Percentiles rank a stretch among this genome's conserved stretches.
phyloP scores from a whole-genome alignment of 129 eudicot genomes.

The Pulicaria dysenterica region DNA sequence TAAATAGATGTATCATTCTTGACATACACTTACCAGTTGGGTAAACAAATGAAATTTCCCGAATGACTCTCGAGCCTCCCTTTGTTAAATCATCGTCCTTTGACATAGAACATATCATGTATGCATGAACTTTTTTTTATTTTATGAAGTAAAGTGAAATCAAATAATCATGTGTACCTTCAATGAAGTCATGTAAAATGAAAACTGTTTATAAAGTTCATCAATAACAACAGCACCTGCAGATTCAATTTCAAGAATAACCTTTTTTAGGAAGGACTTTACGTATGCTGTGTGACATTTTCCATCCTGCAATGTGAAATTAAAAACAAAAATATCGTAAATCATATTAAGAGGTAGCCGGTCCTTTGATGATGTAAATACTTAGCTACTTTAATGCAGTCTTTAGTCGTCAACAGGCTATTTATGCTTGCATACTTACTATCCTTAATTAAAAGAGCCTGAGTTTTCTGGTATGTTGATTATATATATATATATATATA shows the following conservation, averaged over 20 bases:
- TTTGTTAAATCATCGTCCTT: slow-evolving; percentile 60
- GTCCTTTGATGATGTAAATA: background rate
- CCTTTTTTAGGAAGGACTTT: slow-evolving; percentile 63
- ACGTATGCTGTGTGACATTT: slow-evolving; percentile 59
- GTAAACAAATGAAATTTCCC: slow-evolving; percentile 64
- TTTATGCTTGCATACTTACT: slow-evolving; percentile 1
- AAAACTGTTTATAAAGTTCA: slow-evolving; percentile 70
- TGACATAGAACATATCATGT: slow-evolving; percentile 18
- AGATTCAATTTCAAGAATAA: slow-evolving; percentile 81
- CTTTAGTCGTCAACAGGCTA: background rate
- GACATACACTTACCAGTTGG: slow-evolving; percentile 51
- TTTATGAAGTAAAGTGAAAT: background rate
- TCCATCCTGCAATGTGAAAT: slow-evolving; percentile 51
- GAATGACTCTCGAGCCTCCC: slow-evolving; percentile 54
- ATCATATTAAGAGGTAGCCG: background rate
- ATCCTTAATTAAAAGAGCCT: background rate
- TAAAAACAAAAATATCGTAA: background rate
- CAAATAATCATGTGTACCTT: slow-evolving; percentile 49
- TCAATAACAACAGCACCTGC: slow-evolving; percentile 56
- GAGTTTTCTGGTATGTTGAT: background rate
- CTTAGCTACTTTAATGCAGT: background rate
- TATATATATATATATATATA: background rate
- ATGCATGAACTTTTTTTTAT: background rate
- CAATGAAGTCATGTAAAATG: slow-evolving; percentile 54
- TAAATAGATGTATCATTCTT: slow-evolving; percentile 2